Conservation (phyloP, 2,329 filamentous ascomycete genomes). For the Aspergillus pseudoterreus region DNA sequence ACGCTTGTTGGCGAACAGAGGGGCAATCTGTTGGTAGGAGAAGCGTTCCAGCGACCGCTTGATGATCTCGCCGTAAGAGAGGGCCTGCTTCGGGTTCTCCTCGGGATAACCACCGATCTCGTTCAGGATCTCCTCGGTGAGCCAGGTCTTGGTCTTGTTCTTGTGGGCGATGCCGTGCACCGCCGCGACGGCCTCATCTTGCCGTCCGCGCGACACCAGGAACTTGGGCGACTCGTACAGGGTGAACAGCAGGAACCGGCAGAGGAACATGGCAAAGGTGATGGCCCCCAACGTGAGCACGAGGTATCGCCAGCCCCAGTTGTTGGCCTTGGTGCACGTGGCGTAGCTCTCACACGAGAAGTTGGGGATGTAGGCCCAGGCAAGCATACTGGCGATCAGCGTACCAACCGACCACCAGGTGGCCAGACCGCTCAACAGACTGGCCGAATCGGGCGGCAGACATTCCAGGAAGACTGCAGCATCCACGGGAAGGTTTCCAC, state of each 20-base stretch:
- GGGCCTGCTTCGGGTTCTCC: constrained; percentile 36
- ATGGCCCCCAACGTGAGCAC: constrained; percentile 66
- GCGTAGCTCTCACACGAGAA: constrained; percentile 48
- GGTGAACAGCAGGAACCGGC: constrained; percentile 75
- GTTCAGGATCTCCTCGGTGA: constrained; percentile 67
- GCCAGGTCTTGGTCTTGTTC: constrained; percentile 67
- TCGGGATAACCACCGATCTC: constrained; percentile 50
- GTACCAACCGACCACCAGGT: constrained; percentile 83
- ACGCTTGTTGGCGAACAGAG: constrained; percentile 54
- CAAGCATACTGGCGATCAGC: constrained; percentile 54
- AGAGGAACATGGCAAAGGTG: constrained; percentile 73
- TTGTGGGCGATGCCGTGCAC: constrained; percentile 73
- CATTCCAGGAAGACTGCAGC: constrained; percentile 80
- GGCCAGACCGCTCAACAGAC: constrained; percentile 69
- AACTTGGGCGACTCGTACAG: constrained; percentile 85
- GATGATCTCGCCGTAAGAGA: constrained; percentile 49
- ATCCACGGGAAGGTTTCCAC: constrained; percentile 75
- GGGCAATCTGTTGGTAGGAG: constrained; percentile 62
- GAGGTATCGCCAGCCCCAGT: constrained; percentile 71
- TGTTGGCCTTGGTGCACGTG: constrained; percentile 46
- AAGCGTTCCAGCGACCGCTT: constrained; percentile 62
- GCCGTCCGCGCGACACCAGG: constrained; percentile 69
- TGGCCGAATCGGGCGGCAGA: constrained; percentile 65
- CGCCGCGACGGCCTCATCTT: constrained; percentile 74
- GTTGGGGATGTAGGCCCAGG: constrained; percentile 71